These are phyloP conservation scores for Cardamine chenopodiifolia DNA, from an alignment of 345 rosid genomes.

Conservation along the genomic window DNA sequence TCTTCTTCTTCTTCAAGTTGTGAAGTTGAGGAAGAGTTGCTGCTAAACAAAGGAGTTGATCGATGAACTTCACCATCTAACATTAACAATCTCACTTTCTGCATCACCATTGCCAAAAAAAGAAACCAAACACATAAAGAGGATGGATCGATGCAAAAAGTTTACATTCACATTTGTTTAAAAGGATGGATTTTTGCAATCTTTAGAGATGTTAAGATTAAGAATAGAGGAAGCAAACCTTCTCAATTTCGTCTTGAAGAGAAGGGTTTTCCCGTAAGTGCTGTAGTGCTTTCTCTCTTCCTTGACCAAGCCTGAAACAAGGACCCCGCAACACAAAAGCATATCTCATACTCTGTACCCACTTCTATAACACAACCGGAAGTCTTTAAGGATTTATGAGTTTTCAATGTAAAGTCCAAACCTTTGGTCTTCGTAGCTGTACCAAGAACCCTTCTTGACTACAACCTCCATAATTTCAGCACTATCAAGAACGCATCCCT, in stretches of 20 bases:
- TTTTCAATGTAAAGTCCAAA: conserved; percentile 29
- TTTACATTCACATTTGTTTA: no score
- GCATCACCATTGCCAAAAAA: conserved; percentile 42
- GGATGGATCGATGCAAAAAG: background rate
- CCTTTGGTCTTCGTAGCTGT: conserved; percentile 92
- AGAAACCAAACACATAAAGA: background rate
- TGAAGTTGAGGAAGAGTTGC: conserved; percentile 36
- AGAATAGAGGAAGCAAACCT: conserved; percentile 50
- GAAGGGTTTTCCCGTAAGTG: conserved; percentile 72
- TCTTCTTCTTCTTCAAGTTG: conserved; percentile 49
- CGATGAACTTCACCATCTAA: conserved; percentile 55
- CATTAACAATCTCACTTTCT: conserved; percentile 67
- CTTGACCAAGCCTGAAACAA: conserved; percentile 80
- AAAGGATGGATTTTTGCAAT: background rate
- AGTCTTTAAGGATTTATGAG: background rate
- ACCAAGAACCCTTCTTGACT: conserved; percentile 93
- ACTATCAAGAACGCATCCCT: conserved; percentile 93
- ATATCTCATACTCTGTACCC: background rate
- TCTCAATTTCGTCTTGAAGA: conserved; percentile 73
- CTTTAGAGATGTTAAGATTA: background rate
- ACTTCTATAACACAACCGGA: background rate
- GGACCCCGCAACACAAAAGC: conserved; percentile 12
- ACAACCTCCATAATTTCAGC: conserved; percentile 86
- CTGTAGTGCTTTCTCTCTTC: conserved; percentile 88
- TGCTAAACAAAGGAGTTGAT: conserved; percentile 45